phyloP scores from a whole-genome alignment of 1,284 basidiomycete genomes.

The Puccinia hordei region DNA sequence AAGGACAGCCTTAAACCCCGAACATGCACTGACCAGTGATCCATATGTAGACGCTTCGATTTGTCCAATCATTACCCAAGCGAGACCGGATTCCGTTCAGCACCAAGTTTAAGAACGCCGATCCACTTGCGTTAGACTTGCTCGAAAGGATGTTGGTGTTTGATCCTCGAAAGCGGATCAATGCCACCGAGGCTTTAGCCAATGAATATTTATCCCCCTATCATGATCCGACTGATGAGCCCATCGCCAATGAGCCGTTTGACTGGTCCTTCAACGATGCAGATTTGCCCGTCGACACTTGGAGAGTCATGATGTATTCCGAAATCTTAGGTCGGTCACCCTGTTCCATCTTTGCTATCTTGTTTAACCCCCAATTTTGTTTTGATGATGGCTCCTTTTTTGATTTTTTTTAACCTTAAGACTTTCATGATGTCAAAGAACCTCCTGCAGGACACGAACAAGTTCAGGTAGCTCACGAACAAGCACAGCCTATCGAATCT shows the following conservation, averaged over 20 bases:
- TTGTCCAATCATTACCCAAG: constrained; percentile 96
- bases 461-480: constrained; percentile 12
- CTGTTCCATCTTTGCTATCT: neutral
- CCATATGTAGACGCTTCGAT: constrained; percentile 79
- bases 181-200: constrained; percentile 82
- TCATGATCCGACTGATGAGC: constrained; percentile 98
- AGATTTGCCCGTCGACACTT: constrained; percentile 97
- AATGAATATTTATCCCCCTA: constrained; percentile 97
- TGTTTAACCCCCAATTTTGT: neutral
- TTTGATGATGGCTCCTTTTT: constrained; percentile 21
- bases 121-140: constrained; percentile 86
- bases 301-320: constrained; percentile 75
- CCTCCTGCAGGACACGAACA: constrained; percentile 15
- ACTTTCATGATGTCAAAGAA: constrained; percentile 49
- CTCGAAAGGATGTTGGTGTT: constrained; percentile 99
- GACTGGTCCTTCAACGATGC: constrained; percentile 99
- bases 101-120: constrained; percentile 86
- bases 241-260: constrained; percentile 88
- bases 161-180: constrained; percentile 94
- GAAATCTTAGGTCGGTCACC: constrained; percentile 58
- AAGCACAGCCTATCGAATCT: neutral
- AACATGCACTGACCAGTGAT: neutral
- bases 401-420: neutral
- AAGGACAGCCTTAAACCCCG: neutral
- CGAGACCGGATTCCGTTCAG: constrained; percentile 91